Evolutionary conservation across 768 basidiomycete species (phyloP), one percentile per base, ranked within the genome.

Genomic region (Mrakia blollopis): DNA sequence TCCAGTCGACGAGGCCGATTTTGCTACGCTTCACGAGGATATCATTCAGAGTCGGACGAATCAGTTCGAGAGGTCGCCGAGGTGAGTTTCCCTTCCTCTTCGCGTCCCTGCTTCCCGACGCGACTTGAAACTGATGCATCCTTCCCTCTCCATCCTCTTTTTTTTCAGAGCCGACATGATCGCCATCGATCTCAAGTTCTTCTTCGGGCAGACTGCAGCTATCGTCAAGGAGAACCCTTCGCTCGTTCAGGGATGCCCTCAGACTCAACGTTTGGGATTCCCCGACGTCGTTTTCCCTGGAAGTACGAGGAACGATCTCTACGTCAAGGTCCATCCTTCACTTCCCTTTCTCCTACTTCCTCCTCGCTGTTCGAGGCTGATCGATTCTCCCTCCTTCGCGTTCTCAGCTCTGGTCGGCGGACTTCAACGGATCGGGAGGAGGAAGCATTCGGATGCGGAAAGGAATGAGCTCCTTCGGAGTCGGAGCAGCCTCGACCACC

Each of bases 281-380:
- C 92, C 96, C 0, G 96, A 98, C 80, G 94, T 97, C 10, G 94
- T 96, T 13, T 94, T 94, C 81, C 95, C 95, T 4, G 92, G 92
- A 10, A 91, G 92, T 78, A 85, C 89, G n/a, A 89, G 96, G 23
- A 98, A 98, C 81, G 96, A 98, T 79, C 87, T 98, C 18, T 98
- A 98, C 83, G 88, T 98, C 77, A 72, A 75, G 83, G 87, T 98
- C 0, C 96, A 94, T 94, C 91, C 89, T 39, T n/a, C 32, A 2
- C 41, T 13, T 21, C 16, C 8, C 16, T 16, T 52, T 16, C 18
- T 52, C 50, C 7, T 3, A 23, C 14, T 3, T 9, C 25, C 47
- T n/a, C 35, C 37, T 41, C 28, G 3, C 11, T n/a, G n/a, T n/a
- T n/a, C n/a, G n/a, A n/a, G n/a, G 25, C 67, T 44, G 25, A 69